Conservation (phyloP, 2,329 filamentous ascomycete species). For the Rhynchosporium agropyri region DNA sequence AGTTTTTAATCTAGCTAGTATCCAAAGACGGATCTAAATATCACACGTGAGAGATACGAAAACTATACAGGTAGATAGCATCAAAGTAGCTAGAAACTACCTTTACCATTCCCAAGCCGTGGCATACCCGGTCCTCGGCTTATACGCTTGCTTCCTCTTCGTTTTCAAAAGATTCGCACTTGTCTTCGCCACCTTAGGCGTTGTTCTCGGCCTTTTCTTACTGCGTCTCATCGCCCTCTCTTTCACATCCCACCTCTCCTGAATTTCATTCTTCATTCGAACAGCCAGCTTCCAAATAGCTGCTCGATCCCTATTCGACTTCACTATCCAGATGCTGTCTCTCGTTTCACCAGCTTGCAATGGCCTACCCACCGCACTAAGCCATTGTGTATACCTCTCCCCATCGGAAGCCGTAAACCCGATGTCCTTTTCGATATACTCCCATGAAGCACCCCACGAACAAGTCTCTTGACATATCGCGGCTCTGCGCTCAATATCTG, state of each 20-base stretch:
- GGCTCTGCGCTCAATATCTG: not conserved
- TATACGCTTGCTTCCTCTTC: too few species aligned
- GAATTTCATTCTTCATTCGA: not conserved
- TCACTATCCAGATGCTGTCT: conserved; percentile 2
- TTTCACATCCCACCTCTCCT: not conserved
- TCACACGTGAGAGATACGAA: too few species aligned
- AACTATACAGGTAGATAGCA: too few species aligned
- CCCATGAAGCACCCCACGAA: not conserved
- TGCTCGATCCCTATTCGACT: conserved; percentile 2
- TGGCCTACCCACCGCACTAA: not conserved
- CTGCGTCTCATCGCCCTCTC: not conserved
- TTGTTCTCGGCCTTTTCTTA: not conserved
- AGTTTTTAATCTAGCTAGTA: too few species aligned
- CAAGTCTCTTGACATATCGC: not conserved
- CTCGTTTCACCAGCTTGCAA: not conserved
- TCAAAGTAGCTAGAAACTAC: too few species aligned
- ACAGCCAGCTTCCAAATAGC: not conserved
- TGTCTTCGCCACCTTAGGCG: not conserved
- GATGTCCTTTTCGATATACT: not conserved
- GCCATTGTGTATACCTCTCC: not conserved
- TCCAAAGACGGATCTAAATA: too few species aligned
- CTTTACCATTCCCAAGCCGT: too few species aligned
- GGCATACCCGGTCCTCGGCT: too few species aligned
- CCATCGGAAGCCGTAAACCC: conserved; percentile 6
- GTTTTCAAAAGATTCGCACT: not conserved